Evolutionary conservation across 108 stramenopile species (phyloP).

Genomic region (Discostella pseudostelligera): DNA sequence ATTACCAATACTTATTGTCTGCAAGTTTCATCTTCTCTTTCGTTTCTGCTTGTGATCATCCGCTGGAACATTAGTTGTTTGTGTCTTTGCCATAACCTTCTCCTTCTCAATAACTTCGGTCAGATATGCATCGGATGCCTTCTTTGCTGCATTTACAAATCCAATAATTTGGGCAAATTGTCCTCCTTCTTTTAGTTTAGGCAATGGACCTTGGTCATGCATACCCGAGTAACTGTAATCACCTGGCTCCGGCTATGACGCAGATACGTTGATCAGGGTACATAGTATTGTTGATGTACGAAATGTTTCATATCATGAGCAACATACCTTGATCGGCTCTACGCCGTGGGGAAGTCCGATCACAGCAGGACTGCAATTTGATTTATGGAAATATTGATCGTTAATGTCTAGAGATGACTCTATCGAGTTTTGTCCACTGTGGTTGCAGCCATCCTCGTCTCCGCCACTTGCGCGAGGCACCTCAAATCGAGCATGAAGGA

Average conservation of each 20-base stretch:
- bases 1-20: too few relatives aligned
- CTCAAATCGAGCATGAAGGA: constrained; percentile 9
- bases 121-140: constrained; percentile 63
- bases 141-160: constrained; percentile 62
- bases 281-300: too few relatives aligned
- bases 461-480: neutral
- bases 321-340: constrained; percentile 31
- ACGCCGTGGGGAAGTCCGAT: constrained; percentile 36
- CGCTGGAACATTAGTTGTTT: too few relatives aligned
- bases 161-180: constrained; percentile 58
- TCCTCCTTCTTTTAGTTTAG: constrained; percentile 64
- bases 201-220: constrained; percentile 78
- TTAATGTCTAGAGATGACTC: constrained; percentile 6
- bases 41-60: too few relatives aligned
- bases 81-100: too few relatives aligned
- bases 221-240: constrained; percentile 68
- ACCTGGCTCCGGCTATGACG: constrained; percentile 39
- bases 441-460: neutral
- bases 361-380: constrained; percentile 26
- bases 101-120: constrained; percentile 64
- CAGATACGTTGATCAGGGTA: neutral
- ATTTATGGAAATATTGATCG: constrained; percentile 25
- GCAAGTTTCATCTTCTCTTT: too few relatives aligned
- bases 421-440: neutral
- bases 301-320: neutral